These are phyloP conservation scores for Schizothecium vesticola DNA, from an alignment of 495 filamentous ascomycete species.

Conservation along the genomic window DNA sequence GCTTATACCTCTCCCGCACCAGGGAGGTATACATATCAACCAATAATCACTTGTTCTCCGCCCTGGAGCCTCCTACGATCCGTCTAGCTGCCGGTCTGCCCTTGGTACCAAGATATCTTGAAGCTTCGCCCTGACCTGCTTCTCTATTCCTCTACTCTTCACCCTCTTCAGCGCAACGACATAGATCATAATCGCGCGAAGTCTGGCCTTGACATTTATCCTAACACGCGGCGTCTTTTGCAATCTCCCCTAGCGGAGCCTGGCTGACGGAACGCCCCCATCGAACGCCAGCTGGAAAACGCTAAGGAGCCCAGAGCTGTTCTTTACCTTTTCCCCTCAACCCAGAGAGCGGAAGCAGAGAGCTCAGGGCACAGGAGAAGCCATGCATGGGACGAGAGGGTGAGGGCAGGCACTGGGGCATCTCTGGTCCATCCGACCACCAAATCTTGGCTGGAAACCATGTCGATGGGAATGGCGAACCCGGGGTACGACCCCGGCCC, in stretches of 20 bases:
- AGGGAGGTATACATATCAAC: neutral
- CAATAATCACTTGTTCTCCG: neutral
- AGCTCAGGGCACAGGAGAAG: neutral
- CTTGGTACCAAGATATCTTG: neutral
- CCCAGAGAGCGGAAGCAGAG: neutral
- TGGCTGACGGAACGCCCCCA: neutral
- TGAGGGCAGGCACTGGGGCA: slow-evolving; percentile 8
- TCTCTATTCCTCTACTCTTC: neutral
- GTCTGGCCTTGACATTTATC: neutral
- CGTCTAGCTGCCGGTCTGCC: neutral
- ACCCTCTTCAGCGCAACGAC: neutral
- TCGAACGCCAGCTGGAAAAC: neutral
- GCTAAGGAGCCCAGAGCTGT: neutral
- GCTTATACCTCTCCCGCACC: neutral
- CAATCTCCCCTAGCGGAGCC: neutral
- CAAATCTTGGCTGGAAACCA: neutral
- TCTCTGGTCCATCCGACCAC: neutral
- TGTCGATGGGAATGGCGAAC: slow-evolving; percentile 18
- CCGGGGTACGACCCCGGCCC: slow-evolving; percentile 23
- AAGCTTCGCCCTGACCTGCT: neutral
- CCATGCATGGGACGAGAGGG: slow-evolving; percentile 11
- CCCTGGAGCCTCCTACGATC: neutral
- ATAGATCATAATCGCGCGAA: neutral
- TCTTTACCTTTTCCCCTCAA: neutral
- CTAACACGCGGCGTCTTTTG: neutral